Evolutionary conservation across 2,329 filamentous ascomycete species (phyloP).

Genomic region (Aspergillus eucalypticola): DNA sequence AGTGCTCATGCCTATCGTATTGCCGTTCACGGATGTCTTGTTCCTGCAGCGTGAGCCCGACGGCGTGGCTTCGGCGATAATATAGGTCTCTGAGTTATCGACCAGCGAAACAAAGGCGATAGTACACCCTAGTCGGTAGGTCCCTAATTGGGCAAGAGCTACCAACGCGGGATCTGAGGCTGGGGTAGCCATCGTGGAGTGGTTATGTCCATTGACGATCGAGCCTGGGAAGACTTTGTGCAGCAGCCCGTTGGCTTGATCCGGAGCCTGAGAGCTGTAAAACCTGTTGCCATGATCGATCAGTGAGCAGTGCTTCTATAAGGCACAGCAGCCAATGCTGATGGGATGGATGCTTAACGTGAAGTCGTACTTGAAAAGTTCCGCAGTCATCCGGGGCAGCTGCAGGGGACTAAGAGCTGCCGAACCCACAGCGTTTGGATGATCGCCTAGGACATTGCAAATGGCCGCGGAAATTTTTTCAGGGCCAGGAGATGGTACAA

Average conservation of each 20-base stretch:
- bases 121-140: constrained; percentile 43
- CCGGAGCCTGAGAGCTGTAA: constrained; percentile 5
- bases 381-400: constrained; percentile 13
- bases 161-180: constrained; percentile 40
- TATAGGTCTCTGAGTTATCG: constrained; percentile 47
- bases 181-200: background rate
- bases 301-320: background rate
- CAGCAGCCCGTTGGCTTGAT: constrained; percentile 1
- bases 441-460: constrained; percentile 13
- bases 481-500: background rate
- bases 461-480: background rate
- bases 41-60: constrained; percentile 28
- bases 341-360: background rate
- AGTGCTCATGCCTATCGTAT: constrained; percentile 23
- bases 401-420: constrained; percentile 7
- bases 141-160: constrained; percentile 52
- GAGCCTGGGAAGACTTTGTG: background rate
- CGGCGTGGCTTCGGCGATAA: constrained; percentile 54
- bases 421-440: constrained; percentile 2
- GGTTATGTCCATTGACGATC: background rate
- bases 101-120: constrained; percentile 53
- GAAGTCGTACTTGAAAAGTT: constrained; percentile 16
- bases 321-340: background rate
- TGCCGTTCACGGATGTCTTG: constrained; percentile 17
- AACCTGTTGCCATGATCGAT: background rate